Conservation (phyloP, 306 rosid species). For the Glycyrrhiza uralensis region DNA sequence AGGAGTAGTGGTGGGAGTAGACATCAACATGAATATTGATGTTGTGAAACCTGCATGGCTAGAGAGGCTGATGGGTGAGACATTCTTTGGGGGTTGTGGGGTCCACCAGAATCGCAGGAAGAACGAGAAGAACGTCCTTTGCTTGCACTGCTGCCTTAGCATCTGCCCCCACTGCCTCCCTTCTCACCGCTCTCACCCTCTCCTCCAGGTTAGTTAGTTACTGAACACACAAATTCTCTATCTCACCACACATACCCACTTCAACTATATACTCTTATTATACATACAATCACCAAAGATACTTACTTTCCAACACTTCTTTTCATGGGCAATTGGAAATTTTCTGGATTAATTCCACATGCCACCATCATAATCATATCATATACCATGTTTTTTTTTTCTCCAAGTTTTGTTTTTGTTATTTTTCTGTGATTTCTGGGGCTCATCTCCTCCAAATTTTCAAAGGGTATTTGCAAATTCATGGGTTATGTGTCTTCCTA, state of each 20-base stretch:
- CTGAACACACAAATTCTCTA: too few relatives aligned
- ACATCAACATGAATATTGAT: not conserved
- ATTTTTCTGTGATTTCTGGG: too few relatives aligned
- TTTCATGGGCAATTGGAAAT: too few relatives aligned
- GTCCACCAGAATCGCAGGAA: conserved; percentile 71
- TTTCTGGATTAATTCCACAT: too few relatives aligned
- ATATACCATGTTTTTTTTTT: conserved; percentile 8
- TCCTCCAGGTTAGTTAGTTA: conserved; percentile 53
- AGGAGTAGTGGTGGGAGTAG: not conserved
- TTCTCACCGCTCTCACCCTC: conserved; percentile 74
- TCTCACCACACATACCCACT: not conserved
- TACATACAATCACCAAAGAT: too few relatives aligned
- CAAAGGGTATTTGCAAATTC: not conserved
- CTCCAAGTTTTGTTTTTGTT: not conserved
- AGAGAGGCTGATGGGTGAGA: conserved; percentile 62
- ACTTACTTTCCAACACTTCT: too few relatives aligned
- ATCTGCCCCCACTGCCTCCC: conserved; percentile 92
- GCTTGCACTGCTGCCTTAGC: conserved; percentile 78
- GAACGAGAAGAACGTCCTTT: conserved; percentile 90
- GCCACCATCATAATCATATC: too few relatives aligned
- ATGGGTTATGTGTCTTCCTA: not conserved
- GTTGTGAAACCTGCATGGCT: conserved; percentile 84
- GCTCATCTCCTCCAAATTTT: too few relatives aligned
- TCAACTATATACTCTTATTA: too few relatives aligned
- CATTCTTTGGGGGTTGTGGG: conserved; percentile 89